Conservation (phyloP, 1,139 yeast species). For the Meyerozyma guilliermondii region DNA sequence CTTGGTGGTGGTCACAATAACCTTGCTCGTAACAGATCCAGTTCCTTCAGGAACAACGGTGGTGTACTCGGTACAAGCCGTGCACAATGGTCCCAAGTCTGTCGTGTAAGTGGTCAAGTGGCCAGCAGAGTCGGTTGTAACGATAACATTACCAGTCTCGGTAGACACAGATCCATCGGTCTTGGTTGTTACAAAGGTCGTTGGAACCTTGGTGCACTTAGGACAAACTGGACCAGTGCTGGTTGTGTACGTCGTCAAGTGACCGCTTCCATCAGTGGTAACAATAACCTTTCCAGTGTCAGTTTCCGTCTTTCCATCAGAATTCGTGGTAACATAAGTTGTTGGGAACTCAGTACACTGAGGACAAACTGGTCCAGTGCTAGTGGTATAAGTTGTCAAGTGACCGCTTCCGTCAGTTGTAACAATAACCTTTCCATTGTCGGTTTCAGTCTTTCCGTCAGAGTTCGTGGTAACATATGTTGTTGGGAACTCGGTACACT, state of each 20-base stretch:
- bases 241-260: slow-evolving; percentile 2
- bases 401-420: slow-evolving; percentile 9
- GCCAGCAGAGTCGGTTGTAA: slow-evolving; percentile 1
- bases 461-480: slow-evolving; percentile 1
- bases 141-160: slow-evolving; percentile 1
- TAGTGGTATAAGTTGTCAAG: slow-evolving; percentile 2
- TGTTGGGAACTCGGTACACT: slow-evolving; percentile 1
- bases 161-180: slow-evolving; percentile 1
- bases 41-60: not conserved
- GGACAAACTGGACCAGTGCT: not conserved
- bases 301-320: not conserved
- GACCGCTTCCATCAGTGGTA: slow-evolving; percentile 8
- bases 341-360: slow-evolving; percentile 1
- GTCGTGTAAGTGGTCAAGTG: not conserved
- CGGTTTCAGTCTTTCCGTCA: not conserved
- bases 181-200: slow-evolving; percentile 2
- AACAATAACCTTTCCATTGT: slow-evolving; percentile 7
- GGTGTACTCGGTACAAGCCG: not conserved
- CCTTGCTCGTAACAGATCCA: not conserved
- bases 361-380: not conserved
- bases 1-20: not conserved
- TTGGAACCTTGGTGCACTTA: not conserved
- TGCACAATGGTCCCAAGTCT: not conserved
- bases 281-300: slow-evolving; percentile 7
- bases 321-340: slow-evolving; percentile 1